Percentiles rank a stretch among this genome's conserved stretches.
Evolutionary conservation across 225 moss, liverwort and hornwort species (phyloP).

Genomic region (Pseudisothecium myosuroides): DNA sequence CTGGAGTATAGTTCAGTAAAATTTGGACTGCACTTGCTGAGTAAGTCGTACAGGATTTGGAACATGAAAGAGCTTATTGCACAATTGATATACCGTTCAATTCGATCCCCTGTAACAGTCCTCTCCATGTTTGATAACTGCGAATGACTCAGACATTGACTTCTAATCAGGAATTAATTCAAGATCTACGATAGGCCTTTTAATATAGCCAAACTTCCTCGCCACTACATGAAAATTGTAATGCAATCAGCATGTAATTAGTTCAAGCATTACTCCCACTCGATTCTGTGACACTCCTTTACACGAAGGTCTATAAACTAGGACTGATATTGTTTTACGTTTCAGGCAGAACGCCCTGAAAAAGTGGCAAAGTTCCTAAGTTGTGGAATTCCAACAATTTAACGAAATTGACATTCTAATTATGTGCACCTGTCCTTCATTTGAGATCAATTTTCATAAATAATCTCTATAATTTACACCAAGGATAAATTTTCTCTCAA

Average conservation of each 20-base stretch:
- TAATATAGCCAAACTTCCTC: background rate
- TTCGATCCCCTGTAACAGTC: background rate
- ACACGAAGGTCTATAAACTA: too few species aligned
- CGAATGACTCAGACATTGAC: background rate
- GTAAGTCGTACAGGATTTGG: background rate
- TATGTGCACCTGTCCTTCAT: background rate
- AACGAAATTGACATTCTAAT: background rate
- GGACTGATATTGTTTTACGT: too few species aligned
- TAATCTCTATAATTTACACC: background rate
- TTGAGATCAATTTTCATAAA: background rate
- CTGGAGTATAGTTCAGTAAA: background rate
- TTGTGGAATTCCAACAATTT: background rate
- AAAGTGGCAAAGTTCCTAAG: background rate
- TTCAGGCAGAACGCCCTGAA: background rate
- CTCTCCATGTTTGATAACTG: background rate
- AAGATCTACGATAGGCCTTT: background rate
- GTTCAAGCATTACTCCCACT: background rate
- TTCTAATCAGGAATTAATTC: background rate
- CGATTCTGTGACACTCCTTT: background rate
- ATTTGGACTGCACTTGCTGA: background rate
- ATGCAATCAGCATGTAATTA: background rate
- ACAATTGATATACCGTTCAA: background rate
- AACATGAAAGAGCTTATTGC: background rate
- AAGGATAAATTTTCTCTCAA: too few species aligned
- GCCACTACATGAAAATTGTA: background rate